Percentiles rank a stretch among this genome's conserved stretches.
Conservation (phyloP, 305 asterid species). For the Rubia tinctorum region DNA sequence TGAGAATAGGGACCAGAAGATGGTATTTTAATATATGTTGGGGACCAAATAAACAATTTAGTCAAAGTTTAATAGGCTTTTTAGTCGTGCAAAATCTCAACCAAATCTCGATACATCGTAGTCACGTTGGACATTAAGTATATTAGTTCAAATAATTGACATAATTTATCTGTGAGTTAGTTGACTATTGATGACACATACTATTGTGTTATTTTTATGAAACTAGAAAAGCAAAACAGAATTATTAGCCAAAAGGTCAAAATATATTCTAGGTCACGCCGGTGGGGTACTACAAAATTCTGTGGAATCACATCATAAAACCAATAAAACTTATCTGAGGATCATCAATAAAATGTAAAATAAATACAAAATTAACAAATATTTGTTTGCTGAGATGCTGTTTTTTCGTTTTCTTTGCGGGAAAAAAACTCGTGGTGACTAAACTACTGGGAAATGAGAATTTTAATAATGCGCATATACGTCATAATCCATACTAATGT, state of each 20-base stretch:
- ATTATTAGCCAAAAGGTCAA: constrained; percentile 1
- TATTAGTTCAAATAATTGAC: neutral
- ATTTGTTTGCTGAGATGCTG: no score
- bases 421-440: neutral
- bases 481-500: no score
- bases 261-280: neutral
- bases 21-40: no score
- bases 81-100: neutral
- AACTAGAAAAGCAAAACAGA: neutral
- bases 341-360: no score
- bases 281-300: neutral
- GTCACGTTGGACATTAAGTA: neutral
- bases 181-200: neutral
- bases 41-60: no score
- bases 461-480: no score
- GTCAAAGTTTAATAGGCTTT: neutral
- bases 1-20: no score
- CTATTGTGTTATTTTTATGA: neutral
- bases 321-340: no score
- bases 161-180: neutral
- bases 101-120: neutral
- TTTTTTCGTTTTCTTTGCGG: no score
- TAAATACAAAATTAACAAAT: no score
- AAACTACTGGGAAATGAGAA: neutral
- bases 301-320: neutral